Evolutionary conservation across 2,329 filamentous ascomycete genomes (phyloP), one percentile per base, ranked within the genome.

Genomic region (Podosphaera leucotricha): DNA sequence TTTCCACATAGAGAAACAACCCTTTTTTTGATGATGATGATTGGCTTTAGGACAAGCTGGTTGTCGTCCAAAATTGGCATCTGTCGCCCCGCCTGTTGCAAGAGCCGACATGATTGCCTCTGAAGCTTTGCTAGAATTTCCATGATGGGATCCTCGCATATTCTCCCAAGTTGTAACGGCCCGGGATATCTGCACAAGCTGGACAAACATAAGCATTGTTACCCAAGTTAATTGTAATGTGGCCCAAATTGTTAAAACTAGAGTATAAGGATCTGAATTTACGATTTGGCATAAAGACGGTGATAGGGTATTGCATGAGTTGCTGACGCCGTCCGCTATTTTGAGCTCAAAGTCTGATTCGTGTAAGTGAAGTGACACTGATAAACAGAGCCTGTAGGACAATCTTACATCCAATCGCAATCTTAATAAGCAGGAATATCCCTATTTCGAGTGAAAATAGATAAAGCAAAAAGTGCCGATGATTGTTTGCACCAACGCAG

Each of bases 151-250:
- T 43, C 83, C 80, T 49, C 78, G 77, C 86, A 98, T 95, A 60
- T 86, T 92, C 62, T 98, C 90, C 61, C 82, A 95, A 0, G 90
- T 98, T 1, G 90, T 98, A 66, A 92, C 79, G 46, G 86, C 92
- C 48, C 85, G 77, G 0, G 85, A 80, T 43, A 98, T 78, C 58
- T 98, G 90, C 43, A 94, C 70, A 43, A 94, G 75, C 59, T 98
- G 92, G 4, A 95, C 92, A 50, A 85, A 80, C 47, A 94, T 70
- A 28, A 98, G 75, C 86, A 98, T 95, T n/a, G 80, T 77, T 2
- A 95, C 83, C 90, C 90, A 98, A 18, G 83, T 79, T 26, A 94
- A 70, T 60, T 98, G 92, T 38, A 94, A 65, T 2, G 72, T 70
- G 6, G 72, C 71, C 90, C 90, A 98, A 22, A 82, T 63, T 11